These are phyloP conservation scores for Adansonia grandidieri DNA, from an alignment of 441 rosid genomes.

Conservation along the genomic window DNA sequence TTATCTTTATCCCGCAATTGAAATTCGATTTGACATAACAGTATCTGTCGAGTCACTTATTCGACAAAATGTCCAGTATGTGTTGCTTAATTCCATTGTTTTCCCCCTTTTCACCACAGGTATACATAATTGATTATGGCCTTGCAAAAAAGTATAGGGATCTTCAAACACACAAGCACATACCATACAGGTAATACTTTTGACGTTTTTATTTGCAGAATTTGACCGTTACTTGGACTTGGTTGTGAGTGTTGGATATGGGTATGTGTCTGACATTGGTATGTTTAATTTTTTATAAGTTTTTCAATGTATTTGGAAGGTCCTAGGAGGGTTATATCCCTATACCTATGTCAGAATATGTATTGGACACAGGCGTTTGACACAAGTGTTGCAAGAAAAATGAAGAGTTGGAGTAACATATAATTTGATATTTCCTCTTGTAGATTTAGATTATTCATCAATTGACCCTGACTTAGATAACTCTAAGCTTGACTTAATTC, in stretches of 20 bases:
- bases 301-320: no score
- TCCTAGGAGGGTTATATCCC: no score
- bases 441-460: neutral
- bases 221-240: no score
- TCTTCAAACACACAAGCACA: slow-evolving; percentile 79
- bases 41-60: neutral
- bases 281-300: no score
- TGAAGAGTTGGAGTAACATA: no score
- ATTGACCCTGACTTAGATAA: neutral
- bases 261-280: no score
- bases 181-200: slow-evolving; percentile 62
- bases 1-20: neutral
- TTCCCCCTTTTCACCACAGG: slow-evolving; percentile 40
- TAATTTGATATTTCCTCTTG: neutral
- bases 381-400: no score
- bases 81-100: slow-evolving; percentile 13
- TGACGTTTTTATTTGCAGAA: neutral
- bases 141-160: slow-evolving; percentile 80
- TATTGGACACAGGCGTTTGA: no score
- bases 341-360: no score
- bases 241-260: no score
- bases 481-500: neutral
- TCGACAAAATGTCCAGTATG: neutral
- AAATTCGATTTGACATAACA: neutral
- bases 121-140: slow-evolving; percentile 71